Evolutionary conservation across 225 moss, liverwort and hornwort genomes (phyloP).

Genomic region (Polytrichum commune): DNA sequence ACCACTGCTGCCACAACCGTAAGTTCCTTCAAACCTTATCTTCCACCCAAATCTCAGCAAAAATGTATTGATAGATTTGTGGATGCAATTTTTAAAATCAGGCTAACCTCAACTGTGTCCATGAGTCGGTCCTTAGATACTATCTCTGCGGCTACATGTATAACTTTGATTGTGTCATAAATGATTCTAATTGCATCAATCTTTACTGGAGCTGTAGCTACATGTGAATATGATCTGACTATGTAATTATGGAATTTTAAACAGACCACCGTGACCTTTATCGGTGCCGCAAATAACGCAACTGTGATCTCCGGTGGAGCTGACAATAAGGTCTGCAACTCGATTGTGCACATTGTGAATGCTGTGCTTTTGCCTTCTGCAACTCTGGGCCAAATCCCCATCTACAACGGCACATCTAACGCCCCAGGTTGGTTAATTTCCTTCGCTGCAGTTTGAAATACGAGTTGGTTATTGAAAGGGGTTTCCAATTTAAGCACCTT

Average conservation of each 20-base stretch:
- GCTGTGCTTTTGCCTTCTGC: constrained; percentile 40
- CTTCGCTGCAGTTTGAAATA: too few relatives aligned
- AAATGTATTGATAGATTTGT: too few relatives aligned
- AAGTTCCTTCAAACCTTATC: background rate
- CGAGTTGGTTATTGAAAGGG: too few relatives aligned
- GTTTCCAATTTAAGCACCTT: too few relatives aligned
- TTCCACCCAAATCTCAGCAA: background rate
- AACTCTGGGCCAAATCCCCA: constrained; percentile 25
- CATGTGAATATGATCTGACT: too few relatives aligned
- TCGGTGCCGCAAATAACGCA: constrained; percentile 35
- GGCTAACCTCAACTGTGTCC: too few relatives aligned
- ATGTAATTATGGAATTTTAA: background rate
- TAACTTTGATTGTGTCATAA: too few relatives aligned
- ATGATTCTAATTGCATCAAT: too few relatives aligned
- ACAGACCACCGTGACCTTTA: constrained; percentile 8
- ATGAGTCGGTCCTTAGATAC: too few relatives aligned
- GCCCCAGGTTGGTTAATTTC: constrained; percentile 1
- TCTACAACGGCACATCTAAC: background rate
- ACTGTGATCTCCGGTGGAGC: constrained; percentile 17
- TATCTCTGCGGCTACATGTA: too few relatives aligned
- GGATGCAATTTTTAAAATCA: too few relatives aligned
- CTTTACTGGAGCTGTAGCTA: too few relatives aligned
- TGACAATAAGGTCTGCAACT: constrained; percentile 40
- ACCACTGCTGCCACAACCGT: constrained; percentile 8
- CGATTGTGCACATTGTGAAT: constrained; percentile 45